Base-by-base conservation (phyloP, 2,329 filamentous ascomycete genomes). In the Mariannaea sp. region DNA sequence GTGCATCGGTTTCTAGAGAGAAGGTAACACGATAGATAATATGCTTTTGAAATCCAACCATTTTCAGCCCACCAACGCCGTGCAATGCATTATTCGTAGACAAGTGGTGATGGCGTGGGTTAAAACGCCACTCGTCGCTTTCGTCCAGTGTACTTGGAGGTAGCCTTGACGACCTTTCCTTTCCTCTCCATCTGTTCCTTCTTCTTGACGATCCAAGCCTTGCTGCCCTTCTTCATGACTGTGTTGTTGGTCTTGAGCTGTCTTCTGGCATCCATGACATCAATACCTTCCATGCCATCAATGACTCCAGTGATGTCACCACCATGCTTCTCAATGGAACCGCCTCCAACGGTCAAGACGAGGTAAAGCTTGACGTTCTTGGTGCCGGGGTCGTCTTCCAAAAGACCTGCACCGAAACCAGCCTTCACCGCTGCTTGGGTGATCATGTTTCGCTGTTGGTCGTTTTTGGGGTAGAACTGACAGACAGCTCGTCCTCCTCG, bases 381-480 rank as follows among this genome's bases (percentile, higher is more conserved):
- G 30, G 94, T 99, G 36, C 92, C 93, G 0, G 90, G 90, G 70
- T 97, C 93, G 73, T 99, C 94, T 73, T 97, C 93, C 41, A 99
- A 77, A 27, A 99, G 82, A 75, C 94, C 94, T 0, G 94, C 94
- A 41, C 94, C 93, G 67, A 99, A 99, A 0, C 94, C 94, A 1
- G 94, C 94, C 68, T 89, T 92, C 56, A 97, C 88, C 0, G 94
- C 94, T 0, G 94, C 94, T 54, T 84, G 82, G 45, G 87, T 90
- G 62, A 99, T 96, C 92, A 99, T 96, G 67, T 83, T 85, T 68
- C 92, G 84, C 76, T 99, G 94, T 58, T 84, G 80, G 63, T 95
- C 89, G 71, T 99, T 97, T 76, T 96, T 96, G 3, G 94, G 94
- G 71, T 99, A 99, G 73, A 99, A 99, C 68, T 99, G 94, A 70